Base-by-base conservation (phyloP, 73 alveolate species). In the Durusdinium trenchii region DNA sequence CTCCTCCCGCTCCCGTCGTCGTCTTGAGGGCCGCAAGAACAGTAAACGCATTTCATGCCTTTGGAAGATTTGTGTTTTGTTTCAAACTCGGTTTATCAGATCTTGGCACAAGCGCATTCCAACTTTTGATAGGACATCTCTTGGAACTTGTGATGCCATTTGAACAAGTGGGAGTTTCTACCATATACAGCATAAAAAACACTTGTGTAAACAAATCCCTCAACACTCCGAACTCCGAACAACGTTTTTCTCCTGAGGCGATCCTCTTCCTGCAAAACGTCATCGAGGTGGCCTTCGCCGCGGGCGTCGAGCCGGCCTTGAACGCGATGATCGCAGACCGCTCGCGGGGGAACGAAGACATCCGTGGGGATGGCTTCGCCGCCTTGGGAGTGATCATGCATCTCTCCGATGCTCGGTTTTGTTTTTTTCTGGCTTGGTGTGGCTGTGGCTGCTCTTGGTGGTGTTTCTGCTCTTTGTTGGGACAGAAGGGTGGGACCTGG, bases 261-360 rank as follows among this genome's bases (percentile, higher is more conserved):
- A 6, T 83, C 50, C 93, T 83, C 3, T 47, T 83, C 73, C 75
- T 83, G 75, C 93, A 83, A 73, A 83, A 83, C 35, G 93, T 83
- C 75, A 83, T 83, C 51, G 93, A 83, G 51, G 93, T 83, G 20
- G 93, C 93, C 71, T 83, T 83, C 50, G 93, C 93, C 2, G 71
- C 93, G 6, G 93, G 93, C 18, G 93, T 83, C 26, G 93, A 83
- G 35, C 93, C 93, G 0, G 93, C 93, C 1, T 18, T 83, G 75
- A 83, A 83, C 16, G 47, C 93, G 48, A 83, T 83, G 93, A 83
- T 83, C 35, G 93, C 93, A 3, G 93, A 83, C 51, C 93, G 93
- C 38, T 83, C 93, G 9, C 93, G 93, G 28, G 93, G 93, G n/a
- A 48, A 83, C 18, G 93, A 83, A 50, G 93, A 83, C 42, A 47